Conservation (phyloP, 306 rosid species). For the Inga oerstediana region DNA sequence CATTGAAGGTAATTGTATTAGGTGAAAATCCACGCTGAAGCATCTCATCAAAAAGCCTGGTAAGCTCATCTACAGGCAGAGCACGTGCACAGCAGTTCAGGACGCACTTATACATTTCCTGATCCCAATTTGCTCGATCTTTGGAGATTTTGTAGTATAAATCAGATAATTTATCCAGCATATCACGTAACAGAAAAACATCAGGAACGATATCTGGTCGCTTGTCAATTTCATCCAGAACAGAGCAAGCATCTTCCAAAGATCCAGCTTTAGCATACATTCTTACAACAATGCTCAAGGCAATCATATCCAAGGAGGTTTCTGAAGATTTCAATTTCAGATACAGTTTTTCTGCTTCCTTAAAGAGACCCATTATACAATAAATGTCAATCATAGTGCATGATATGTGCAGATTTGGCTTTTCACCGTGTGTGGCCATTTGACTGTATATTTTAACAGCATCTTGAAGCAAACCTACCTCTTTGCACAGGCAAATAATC, state of each 20-base stretch:
- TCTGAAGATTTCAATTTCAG: constrained; percentile 63
- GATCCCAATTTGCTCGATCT: constrained; percentile 67
- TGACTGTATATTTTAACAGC: constrained; percentile 65
- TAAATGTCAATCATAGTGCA: constrained; percentile 91
- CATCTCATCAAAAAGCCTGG: constrained; percentile 85
- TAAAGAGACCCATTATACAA: constrained; percentile 58
- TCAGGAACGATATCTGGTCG: constrained; percentile 71
- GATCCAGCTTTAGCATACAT: constrained; percentile 84
- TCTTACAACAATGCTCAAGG: constrained; percentile 70
- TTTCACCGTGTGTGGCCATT: constrained; percentile 47
- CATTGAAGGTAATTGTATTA: constrained; percentile 72
- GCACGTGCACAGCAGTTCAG: constrained; percentile 87
- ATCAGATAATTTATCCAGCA: constrained; percentile 62
- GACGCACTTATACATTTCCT: constrained; percentile 76
- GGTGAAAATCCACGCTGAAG: constrained; percentile 65
- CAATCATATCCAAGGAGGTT: constrained; percentile 72
- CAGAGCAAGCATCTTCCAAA: constrained; percentile 77
- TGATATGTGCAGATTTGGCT: constrained; percentile 72
- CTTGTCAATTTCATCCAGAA: constrained; percentile 64
- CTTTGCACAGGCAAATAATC: constrained; percentile 87
- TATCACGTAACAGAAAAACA: constrained; percentile 62
- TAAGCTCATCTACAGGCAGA: constrained; percentile 82
- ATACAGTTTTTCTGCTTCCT: constrained; percentile 71
- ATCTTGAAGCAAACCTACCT: constrained; percentile 64
- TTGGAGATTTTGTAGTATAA: constrained; percentile 70